Evolutionary conservation across 2,329 filamentous ascomycete genomes (phyloP).

Genomic region (Calonectria henricotiae): DNA sequence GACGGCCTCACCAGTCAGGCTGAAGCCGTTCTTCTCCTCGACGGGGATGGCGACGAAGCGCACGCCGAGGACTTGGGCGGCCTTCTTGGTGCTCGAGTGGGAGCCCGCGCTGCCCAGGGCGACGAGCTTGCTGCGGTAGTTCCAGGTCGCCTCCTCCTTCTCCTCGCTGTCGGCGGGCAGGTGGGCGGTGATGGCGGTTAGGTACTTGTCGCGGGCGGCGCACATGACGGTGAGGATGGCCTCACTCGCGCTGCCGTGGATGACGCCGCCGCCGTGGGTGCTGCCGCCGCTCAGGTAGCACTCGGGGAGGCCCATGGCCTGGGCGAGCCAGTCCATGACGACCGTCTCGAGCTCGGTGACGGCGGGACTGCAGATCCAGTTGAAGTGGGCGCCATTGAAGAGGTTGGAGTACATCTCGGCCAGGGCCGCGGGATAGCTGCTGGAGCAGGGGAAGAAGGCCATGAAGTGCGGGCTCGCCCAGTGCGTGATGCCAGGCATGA

Average conservation of each 20-base stretch:
- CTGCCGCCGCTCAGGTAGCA: slow-evolving; percentile 82
- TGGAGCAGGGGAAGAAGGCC: slow-evolving; percentile 92
- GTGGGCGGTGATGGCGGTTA: slow-evolving; percentile 73
- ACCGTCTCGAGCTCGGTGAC: slow-evolving; percentile 95
- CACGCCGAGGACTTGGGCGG: slow-evolving; percentile 88
- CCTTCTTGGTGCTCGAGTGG: slow-evolving; percentile 91
- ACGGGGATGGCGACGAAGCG: slow-evolving; percentile 82
- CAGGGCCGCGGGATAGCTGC: slow-evolving; percentile 87
- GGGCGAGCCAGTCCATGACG: slow-evolving; percentile 91
- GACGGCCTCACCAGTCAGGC: slow-evolving; percentile 78
- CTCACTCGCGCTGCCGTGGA: slow-evolving; percentile 92
- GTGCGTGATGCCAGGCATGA: slow-evolving; percentile 93
- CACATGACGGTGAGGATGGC: slow-evolving; percentile 90
- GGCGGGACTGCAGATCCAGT: slow-evolving; percentile 95
- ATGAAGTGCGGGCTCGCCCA: slow-evolving; percentile 97
- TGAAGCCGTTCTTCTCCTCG: slow-evolving; percentile 75
- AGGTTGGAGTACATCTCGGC: slow-evolving; percentile 94
- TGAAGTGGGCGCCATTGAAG: slow-evolving; percentile 93
- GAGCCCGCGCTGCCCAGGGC: slow-evolving; percentile 85
- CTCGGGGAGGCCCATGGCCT: slow-evolving; percentile 80
- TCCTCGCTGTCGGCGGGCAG: slow-evolving; percentile 69
- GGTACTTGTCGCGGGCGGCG: slow-evolving; percentile 86
- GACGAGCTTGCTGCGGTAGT: slow-evolving; percentile 73
- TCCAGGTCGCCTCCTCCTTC: slow-evolving; percentile 80
- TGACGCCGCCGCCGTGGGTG: slow-evolving; percentile 88